Conservation (phyloP, 2,329 filamentous ascomycete species). For the Falciphora oryzae region DNA sequence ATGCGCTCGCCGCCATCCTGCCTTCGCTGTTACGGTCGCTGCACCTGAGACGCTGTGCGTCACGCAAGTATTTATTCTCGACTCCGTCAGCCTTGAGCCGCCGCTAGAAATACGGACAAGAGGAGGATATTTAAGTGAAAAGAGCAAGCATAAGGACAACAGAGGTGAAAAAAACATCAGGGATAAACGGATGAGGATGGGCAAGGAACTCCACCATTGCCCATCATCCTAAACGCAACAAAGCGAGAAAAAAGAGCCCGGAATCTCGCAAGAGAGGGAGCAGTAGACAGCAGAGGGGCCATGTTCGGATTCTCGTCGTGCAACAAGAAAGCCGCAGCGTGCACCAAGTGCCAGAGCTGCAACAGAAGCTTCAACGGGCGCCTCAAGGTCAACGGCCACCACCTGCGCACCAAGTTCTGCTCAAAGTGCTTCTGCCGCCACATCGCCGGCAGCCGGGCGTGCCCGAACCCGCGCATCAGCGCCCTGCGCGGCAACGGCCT, state of each 20-base stretch:
- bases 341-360: neutral
- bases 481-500: neutral
- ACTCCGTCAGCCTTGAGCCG: too few relatives aligned
- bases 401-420: neutral
- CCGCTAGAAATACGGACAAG: neutral
- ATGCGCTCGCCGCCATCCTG: neutral
- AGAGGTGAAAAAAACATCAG: neutral
- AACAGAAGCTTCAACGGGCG: constrained; percentile 1
- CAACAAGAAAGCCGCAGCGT: neutral
- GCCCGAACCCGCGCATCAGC: constrained; percentile 3
- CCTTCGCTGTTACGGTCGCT: neutral
- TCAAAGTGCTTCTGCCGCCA: constrained; percentile 8
- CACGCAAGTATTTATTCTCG: neutral
- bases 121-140: too few relatives aligned
- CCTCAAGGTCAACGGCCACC: neutral
- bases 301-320: neutral
- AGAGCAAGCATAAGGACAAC: neutral
- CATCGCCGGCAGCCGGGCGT: neutral
- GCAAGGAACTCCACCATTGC: neutral
- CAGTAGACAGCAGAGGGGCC: too few relatives aligned
- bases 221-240: neutral
- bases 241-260: neutral
- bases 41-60: neutral
- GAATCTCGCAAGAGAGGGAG: too few relatives aligned
- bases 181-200: neutral